Percentiles rank a stretch among this genome's conserved stretches.
Conservation (phyloP, 176 grass and related monocot species). For the Urochloa ruziziensis region DNA sequence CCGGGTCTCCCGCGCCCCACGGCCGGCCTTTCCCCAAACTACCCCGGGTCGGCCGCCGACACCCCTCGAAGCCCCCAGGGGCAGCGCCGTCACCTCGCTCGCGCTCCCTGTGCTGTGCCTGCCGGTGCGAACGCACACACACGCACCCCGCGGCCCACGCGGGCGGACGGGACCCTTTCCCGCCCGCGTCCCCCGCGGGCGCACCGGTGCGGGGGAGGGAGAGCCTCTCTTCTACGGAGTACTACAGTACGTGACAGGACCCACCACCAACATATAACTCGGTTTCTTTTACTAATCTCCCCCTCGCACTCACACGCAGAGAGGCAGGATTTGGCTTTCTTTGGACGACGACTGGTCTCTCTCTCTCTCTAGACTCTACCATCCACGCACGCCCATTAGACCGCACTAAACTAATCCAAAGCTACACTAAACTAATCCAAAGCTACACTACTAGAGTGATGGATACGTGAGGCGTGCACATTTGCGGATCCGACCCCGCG, state of each 20-base stretch:
- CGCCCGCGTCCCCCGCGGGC: slow-evolving; percentile 29
- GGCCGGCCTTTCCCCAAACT: background rate
- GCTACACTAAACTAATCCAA: no score
- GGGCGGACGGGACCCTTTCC: background rate
- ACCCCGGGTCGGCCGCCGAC: background rate
- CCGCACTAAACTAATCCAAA: background rate
- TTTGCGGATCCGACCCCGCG: background rate
- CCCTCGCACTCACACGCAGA: background rate
- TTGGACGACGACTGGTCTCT: no score
- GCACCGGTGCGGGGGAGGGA: background rate
- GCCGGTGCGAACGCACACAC: no score
- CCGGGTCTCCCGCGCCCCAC: no score
- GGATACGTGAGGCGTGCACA: background rate
- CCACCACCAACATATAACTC: background rate
- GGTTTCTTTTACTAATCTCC: slow-evolving; percentile 3
- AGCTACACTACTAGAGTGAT: background rate
- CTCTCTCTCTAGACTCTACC: no score
- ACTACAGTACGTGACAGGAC: no score
- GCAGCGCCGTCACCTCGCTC: background rate
- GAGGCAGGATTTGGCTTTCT: no score
- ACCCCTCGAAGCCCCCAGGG: background rate
- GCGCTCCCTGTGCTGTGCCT: no score
- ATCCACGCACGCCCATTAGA: no score
- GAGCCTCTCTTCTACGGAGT: no score
- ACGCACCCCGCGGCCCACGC: no score